These are phyloP conservation scores for Sutorius australiensis DNA, from an alignment of 768 basidiomycete species.

Conservation along the genomic window DNA sequence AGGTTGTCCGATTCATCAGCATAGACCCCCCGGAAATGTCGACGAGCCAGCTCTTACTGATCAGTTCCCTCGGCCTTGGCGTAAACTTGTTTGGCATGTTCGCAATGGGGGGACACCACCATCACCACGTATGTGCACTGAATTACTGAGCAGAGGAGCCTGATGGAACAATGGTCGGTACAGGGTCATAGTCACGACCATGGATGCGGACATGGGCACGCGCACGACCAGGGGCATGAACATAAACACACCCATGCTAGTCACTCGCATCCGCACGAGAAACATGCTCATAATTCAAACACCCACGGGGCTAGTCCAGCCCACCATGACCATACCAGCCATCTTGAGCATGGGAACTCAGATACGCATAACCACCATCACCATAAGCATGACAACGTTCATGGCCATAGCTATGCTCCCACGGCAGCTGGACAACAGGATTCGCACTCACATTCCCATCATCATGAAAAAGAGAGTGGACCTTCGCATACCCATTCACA, in stretches of 20 bases:
- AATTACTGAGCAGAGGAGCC: not conserved
- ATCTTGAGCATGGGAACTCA: conserved; percentile 18
- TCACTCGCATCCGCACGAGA: conserved; percentile 33
- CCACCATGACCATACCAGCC: conserved; percentile 17
- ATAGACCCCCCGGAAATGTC: conserved; percentile 98
- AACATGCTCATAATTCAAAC: conserved; percentile 25
- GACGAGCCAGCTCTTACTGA: conserved; percentile 84
- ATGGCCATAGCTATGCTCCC: conserved; percentile 18
- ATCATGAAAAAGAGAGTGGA: conserved; percentile 20
- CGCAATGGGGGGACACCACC: conserved; percentile 93
- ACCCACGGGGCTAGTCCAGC: conserved; percentile 10
- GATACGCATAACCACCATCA: conserved; percentile 16
- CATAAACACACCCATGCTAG: conserved; percentile 35
- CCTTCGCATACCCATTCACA: conserved; percentile 26
- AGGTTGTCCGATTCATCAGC: conserved; percentile 35
- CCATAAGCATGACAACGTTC: conserved; percentile 5
- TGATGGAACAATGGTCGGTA: not conserved
- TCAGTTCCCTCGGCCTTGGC: conserved; percentile 83
- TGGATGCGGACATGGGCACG: conserved; percentile 7
- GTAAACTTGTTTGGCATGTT: conserved; percentile 99
- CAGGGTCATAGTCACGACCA: conserved; percentile 21
- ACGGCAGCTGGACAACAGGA: conserved; percentile 8
- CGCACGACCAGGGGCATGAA: conserved; percentile 17
- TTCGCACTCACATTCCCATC: conserved; percentile 28
- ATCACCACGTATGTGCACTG: conserved; percentile 52